Evolutionary conservation across 2,329 filamentous ascomycete genomes (phyloP), one percentile per base, ranked within the genome.

Genomic region (Talaromyces sp.): DNA sequence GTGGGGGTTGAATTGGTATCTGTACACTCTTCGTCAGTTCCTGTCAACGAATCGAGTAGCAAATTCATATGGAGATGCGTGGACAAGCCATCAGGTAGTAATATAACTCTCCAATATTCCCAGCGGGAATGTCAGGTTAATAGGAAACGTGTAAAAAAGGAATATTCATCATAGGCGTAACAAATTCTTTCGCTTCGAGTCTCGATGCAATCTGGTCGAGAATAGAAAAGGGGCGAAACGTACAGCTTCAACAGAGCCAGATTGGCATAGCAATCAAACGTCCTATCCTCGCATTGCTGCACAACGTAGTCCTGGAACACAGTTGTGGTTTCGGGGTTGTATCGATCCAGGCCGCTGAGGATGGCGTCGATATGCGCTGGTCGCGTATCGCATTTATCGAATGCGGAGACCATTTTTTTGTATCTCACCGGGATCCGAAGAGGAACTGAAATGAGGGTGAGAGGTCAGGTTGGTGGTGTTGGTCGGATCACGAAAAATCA

Each of bases 1-100:
- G 81, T 97, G 92, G 54, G 94, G 94, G 85, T 99, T 99, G 80
- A 99, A 96, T 81, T 99, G 95, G 84, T 99, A 99, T 65, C 94
- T 99, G 55, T 61, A n/a, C n/a, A n/a, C n/a, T 33, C 15, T n/a
- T 8, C 15, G 31, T 41, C 19, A 13, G 13, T n/a, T n/a, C n/a
- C n/a, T n/a, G n/a, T n/a, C n/a, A n/a, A n/a, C n/a, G n/a, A n/a
- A n/a, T n/a, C n/a, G n/a, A n/a, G n/a, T n/a, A n/a, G n/a, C n/a
- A n/a, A n/a, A n/a, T n/a, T n/a, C n/a, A n/a, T n/a, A n/a, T n/a
- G n/a, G 10, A 37, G 4, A 53, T 3, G 33, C 22, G 19, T 5
- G 37, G 9, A 28, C 15, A 36, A 39, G 48, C 35, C 64, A 75
- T 92, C 88, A 91, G 88, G 87, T 85, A 86, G 80, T 87, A 87